Evolutionary conservation across 106 monocot genomes (phyloP), one percentile per base, ranked within the genome.

Genomic region (Acanthochlamys bracteata): DNA sequence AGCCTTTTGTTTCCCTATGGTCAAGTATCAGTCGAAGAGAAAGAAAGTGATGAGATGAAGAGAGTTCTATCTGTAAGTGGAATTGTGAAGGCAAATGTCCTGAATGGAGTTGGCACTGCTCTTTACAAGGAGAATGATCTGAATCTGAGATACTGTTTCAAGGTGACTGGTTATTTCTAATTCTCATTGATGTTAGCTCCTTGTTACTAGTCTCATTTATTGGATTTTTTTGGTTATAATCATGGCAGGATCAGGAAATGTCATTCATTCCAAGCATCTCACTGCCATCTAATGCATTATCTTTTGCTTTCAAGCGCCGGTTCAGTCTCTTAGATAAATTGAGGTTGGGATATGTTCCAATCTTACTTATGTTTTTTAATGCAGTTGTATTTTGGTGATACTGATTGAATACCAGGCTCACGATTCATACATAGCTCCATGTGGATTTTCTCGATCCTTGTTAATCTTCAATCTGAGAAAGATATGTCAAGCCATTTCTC

Each of bases 321-420:
- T 92, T 99, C 70, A 77, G 70, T 75, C 79, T 83, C 59, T 73
- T 67, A 65, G 83, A 92, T 69, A 99, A 99, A 56, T 66, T 99
- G 67, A 99, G 98, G 98, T 98, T 23, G 47, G 71, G 11, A 46
- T n/a, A 20, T 53, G 17, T n/a, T 11, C 25, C 17, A 47, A 63
- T 17, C 4, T 61, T 57, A 40, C 19, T 23, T 61, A 4, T 20
- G 20, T 10, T 10, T 26, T 2, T 49, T 0, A 12, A 14, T 17
- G 15, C 43, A 45, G 7, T 45, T 17, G 49, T 49, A 49, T 49
- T 4, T 49, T 2, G 49, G 17, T 49, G 13, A 45, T 9, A 9
- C 43, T 45, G 7, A 49, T 49, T 1, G 49, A 17, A 49, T 49
- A 49, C 17, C 17, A 4, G 12, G 2, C 49, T 49, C 10, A 49